A percentile compares a stretch with the other conserved stretches of the same genome.
phyloP scores from a whole-genome alignment of 2,329 filamentous ascomycete genomes.

The Aspergillus sp. region DNA sequence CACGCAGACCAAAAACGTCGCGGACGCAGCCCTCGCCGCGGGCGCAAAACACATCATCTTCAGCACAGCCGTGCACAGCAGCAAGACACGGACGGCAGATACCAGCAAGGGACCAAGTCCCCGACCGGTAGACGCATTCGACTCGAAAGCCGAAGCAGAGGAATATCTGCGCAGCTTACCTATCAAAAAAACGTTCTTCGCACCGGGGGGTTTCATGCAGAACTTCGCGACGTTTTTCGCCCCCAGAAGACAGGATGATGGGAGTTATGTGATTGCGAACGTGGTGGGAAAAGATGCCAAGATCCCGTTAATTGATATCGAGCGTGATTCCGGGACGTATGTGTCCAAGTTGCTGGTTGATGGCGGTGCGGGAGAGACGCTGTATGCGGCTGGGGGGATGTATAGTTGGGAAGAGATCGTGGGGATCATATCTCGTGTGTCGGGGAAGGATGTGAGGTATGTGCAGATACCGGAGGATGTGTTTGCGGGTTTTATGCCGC shows the following conservation, averaged over 20 bases:
- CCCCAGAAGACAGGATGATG: conserved; percentile 24
- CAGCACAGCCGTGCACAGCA: conserved; percentile 22
- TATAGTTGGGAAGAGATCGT: conserved; percentile 34
- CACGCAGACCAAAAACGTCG: conserved; percentile 25
- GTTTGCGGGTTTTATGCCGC: conserved; percentile 21
- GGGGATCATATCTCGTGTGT: conserved; percentile 32
- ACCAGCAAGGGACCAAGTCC: conserved; percentile 14
- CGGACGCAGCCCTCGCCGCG: conserved; percentile 27
- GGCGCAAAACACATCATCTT: conserved; percentile 33
- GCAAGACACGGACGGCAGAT: conserved; percentile 19
- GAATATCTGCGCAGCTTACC: conserved; percentile 52
- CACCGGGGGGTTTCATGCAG: conserved; percentile 57
- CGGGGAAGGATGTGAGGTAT: conserved; percentile 39
- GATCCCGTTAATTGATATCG: conserved; percentile 36
- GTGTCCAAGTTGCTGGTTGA: conserved; percentile 38
- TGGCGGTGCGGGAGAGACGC: conserved; percentile 34
- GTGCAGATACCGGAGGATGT: conserved; percentile 24
- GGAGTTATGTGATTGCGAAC: conserved; percentile 25
- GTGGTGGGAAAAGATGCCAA: conserved; percentile 19
- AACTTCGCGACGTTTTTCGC: conserved; percentile 39
- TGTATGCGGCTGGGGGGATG: conserved; percentile 35
- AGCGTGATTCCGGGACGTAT: conserved; percentile 37
- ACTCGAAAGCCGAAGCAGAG: conserved; percentile 58
- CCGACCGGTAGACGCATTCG: conserved; percentile 47
- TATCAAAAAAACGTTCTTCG: conserved; percentile 54